A percentile compares a stretch with the other conserved stretches of the same genome.
Conservation (phyloP, 768 basidiomycete genomes). For the Tricholoma furcatifolium region DNA sequence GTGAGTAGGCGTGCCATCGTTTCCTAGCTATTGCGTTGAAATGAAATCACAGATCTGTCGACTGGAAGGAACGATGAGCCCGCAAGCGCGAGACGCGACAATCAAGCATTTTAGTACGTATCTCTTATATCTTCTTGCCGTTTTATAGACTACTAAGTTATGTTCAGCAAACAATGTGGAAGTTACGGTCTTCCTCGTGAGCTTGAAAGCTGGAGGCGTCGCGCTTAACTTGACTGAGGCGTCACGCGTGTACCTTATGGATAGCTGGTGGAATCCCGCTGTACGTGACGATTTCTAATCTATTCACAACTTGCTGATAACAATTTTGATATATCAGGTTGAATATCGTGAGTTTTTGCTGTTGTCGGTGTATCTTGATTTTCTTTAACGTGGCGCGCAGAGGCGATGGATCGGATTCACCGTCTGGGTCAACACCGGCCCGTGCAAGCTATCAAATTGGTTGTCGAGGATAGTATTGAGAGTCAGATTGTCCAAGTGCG, state of each 20-base stretch:
- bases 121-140: background rate
- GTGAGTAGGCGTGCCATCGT: constrained; percentile 38
- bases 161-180: constrained; percentile 84
- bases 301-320: background rate
- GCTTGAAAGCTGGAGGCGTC: constrained; percentile 93
- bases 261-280: constrained; percentile 99
- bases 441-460: constrained; percentile 89
- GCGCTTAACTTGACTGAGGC: constrained; percentile 90
- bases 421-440: constrained; percentile 93
- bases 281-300: constrained; percentile 36
- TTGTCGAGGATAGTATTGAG: constrained; percentile 96
- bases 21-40: background rate
- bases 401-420: constrained; percentile 98
- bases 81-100: constrained; percentile 91
- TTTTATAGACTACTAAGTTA: background rate
- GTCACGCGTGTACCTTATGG: constrained; percentile 94
- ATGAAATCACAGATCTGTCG: constrained; percentile 69
- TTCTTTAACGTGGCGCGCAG: constrained; percentile 34
- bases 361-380: background rate
- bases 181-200: constrained; percentile 97
- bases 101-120: constrained; percentile 89
- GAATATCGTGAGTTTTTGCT: constrained; percentile 66
- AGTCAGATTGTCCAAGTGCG: constrained; percentile 85
- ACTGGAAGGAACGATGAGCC: constrained; percentile 96
- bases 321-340: constrained; percentile 38